These are phyloP conservation scores for Sarocladium brachiariae DNA, from an alignment of 2,329 filamentous ascomycete species.

Conservation along the genomic window DNA sequence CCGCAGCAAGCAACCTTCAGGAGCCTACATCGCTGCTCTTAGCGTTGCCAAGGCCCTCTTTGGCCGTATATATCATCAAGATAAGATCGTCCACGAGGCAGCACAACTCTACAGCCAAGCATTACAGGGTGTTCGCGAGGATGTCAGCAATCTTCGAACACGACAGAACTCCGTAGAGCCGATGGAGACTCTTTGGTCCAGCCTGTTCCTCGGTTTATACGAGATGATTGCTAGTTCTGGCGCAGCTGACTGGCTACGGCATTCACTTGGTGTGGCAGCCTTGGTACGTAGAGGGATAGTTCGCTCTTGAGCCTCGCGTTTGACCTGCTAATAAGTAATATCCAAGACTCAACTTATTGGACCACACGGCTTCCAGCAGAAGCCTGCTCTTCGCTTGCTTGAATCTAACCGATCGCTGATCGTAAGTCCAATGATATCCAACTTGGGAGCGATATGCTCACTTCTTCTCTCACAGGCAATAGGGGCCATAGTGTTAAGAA, in stretches of 20 bases:
- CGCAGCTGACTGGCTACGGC: background rate
- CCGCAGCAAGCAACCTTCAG: too few species aligned
- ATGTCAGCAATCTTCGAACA: background rate
- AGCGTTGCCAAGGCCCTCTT: conserved; percentile 4
- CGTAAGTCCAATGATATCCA: background rate
- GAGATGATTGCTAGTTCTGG: background rate
- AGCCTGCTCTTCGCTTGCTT: background rate
- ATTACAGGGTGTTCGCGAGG: background rate
- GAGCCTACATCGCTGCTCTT: background rate
- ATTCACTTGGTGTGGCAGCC: background rate
- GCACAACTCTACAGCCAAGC: background rate
- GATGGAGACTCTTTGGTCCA: background rate
- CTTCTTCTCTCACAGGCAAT: background rate
- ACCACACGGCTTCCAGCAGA: background rate
- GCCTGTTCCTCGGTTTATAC: background rate
- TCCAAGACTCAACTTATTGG: background rate
- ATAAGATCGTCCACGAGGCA: background rate
- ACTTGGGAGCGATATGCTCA: background rate
- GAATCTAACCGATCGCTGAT: background rate
- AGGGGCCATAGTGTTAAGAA: background rate
- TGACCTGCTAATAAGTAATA: background rate
- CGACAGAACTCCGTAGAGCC: background rate
- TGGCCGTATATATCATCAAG: background rate
- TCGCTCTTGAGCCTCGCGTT: background rate
- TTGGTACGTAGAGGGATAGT: background rate